Evolutionary conservation across 495 filamentous ascomycete species (phyloP).

Genomic region (Xylaria sp.): DNA sequence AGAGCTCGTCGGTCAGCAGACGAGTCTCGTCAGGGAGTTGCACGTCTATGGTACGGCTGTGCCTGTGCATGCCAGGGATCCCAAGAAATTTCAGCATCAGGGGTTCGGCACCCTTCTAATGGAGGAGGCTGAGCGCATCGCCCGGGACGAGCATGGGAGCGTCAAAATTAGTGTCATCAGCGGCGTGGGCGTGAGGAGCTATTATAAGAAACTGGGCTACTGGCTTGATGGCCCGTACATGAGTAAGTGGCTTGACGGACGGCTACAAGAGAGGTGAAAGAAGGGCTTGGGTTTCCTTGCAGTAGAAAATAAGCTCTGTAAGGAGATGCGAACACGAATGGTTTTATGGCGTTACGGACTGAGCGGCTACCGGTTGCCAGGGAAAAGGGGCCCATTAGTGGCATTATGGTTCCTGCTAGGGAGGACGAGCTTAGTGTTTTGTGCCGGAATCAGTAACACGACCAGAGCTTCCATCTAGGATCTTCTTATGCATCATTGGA

Average conservation of each 20-base stretch:
- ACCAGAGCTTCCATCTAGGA: too few relatives aligned
- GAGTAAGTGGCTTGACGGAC: slow-evolving; percentile 70
- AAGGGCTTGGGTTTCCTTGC: neutral
- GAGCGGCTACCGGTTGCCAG: neutral
- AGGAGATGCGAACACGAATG: neutral
- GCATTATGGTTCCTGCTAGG: neutral
- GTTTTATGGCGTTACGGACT: neutral
- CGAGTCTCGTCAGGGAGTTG: slow-evolving; percentile 90
- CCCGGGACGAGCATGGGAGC: slow-evolving; percentile 90
- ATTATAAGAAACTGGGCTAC: slow-evolving; percentile 93
- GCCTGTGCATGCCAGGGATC: slow-evolving; percentile 90
- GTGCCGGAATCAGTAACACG: too few relatives aligned
- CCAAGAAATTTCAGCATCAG: slow-evolving; percentile 97
- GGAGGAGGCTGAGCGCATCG: slow-evolving; percentile 97
- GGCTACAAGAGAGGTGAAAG: slow-evolving; percentile 30
- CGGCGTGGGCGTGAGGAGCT: slow-evolving; percentile 91
- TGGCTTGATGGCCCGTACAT: slow-evolving; percentile 90
- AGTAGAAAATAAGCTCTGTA: neutral
- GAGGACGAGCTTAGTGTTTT: too few relatives aligned
- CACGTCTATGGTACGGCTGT: slow-evolving; percentile 98
- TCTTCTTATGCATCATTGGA: too few relatives aligned
- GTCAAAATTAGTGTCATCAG: slow-evolving; percentile 94
- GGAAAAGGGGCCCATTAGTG: neutral
- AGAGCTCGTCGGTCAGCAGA: slow-evolving; percentile 84
- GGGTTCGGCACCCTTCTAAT: slow-evolving; percentile 95